Conservation (phyloP, 805 yeast species). For the Metschnikowia gruessii region DNA sequence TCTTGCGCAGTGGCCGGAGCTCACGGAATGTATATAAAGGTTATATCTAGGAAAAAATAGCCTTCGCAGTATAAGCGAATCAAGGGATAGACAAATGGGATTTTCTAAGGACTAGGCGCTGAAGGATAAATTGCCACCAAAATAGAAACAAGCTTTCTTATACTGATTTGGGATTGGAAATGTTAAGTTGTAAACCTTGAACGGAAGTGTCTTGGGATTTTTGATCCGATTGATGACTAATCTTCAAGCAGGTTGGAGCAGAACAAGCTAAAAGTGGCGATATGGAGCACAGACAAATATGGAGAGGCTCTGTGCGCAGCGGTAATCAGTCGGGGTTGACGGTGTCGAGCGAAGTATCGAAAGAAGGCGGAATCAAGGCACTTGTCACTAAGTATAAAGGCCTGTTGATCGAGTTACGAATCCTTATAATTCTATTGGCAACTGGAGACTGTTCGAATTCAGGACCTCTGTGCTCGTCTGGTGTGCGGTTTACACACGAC, state of each 20-base stretch:
- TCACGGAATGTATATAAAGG: constrained; percentile 5
- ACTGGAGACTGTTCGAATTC: constrained; percentile 1
- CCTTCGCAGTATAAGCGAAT: constrained; percentile 10
- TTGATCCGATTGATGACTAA: neutral
- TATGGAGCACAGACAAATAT: neutral
- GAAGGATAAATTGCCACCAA: neutral
- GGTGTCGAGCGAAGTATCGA: neutral
- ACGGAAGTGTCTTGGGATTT: neutral
- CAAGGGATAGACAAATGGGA: constrained; percentile 10
- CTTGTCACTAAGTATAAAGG: neutral
- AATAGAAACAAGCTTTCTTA: neutral
- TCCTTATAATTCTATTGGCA: constrained; percentile 1
- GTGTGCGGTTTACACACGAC: constrained; percentile 4
- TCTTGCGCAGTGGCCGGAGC: constrained; percentile 10
- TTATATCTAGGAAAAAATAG: constrained; percentile 10
- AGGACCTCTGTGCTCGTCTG: constrained; percentile 5
- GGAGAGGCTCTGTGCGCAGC: neutral
- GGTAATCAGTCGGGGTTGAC: neutral
- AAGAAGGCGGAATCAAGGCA: neutral
- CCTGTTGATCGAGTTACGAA: neutral
- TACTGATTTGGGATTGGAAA: neutral
- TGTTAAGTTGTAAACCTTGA: neutral
- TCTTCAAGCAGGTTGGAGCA: neutral
- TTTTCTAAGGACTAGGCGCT: neutral
- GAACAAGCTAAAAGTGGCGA: neutral